Evolutionary conservation across 352 stramenopile genomes (phyloP).

Genomic region (Globisporangium ultimum): DNA sequence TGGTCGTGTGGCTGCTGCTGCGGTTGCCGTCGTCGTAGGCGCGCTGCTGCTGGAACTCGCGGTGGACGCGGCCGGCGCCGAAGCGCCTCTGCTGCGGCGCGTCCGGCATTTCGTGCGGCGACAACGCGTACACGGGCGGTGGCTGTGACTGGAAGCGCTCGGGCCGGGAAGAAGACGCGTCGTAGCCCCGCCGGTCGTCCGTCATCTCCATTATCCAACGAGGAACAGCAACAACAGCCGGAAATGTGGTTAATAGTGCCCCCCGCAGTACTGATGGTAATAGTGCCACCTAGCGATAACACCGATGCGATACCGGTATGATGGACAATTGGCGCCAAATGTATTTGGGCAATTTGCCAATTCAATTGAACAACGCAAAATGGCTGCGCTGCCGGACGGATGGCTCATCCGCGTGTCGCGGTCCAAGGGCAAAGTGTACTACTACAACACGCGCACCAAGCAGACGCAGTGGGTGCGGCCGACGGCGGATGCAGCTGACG

Average conservation of each 20-base stretch:
- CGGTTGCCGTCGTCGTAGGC: neutral
- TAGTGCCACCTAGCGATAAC: neutral
- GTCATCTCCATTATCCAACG: neutral
- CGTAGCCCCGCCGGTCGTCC: neutral
- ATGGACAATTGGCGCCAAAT: neutral
- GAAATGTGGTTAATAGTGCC: neutral
- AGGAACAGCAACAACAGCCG: neutral
- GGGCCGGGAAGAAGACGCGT: constrained; percentile 2
- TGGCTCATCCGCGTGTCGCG: constrained; percentile 69
- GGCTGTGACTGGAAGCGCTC: neutral
- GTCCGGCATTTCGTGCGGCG: neutral
- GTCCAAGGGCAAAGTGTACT: constrained; percentile 70
- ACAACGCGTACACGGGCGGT: neutral
- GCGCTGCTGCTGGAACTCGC: constrained; percentile 7
- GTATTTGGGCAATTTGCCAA: constrained; percentile 2
- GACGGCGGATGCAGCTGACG: neutral
- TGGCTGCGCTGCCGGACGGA: constrained; percentile 30
- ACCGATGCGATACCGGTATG: constrained; percentile 2
- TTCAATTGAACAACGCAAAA: neutral
- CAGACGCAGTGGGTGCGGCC: constrained; percentile 61
- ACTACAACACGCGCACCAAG: constrained; percentile 48
- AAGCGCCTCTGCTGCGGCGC: neutral
- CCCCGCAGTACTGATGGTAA: too few relatives aligned
- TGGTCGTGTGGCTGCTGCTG: neutral
- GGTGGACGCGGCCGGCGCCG: neutral